Base-by-base conservation (phyloP, 2,329 filamentous ascomycete species). In the Endoconidiophora laricicola region DNA sequence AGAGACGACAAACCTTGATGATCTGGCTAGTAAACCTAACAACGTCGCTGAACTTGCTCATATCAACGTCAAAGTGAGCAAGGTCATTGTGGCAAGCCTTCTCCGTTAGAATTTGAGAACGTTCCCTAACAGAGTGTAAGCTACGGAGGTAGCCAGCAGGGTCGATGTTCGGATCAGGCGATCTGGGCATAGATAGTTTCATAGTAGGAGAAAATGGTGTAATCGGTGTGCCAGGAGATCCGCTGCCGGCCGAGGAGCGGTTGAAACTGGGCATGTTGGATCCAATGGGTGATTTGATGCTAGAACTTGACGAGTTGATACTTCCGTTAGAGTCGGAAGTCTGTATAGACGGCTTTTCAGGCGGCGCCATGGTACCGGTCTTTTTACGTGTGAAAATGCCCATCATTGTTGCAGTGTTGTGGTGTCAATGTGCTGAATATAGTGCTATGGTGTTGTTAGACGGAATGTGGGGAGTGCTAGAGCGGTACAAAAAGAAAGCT, bases 81-180 rank as follows among this genome's bases (percentile, higher is more conserved):
- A 94, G 73, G 57, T 83, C 72, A 60, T 94, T 86, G 56, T 71
- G 73, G 59, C 83, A 72, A 7, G 87, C 86, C 68, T 83, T 88
- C 55, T 84, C 76, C 54, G 85, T 73, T 48, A 94, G 72, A 56
- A 90, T 68, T 58, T 69, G 76, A 60, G 77, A 82, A 55, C 87
- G 71, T 59, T 95, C 86, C 55, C 91, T 76, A 23, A 98, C 86
- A 24, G 91, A 79, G 59, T 86, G 79, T 60, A 96, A 78, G 66
- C 87, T 95, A 61, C 85, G 79, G 59, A 98, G 75, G 65, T 96
- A 96, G 54, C 81, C 88, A 22, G 83, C 86, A 18, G 90, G 88
- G 62, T 96, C 86, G 57, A 90, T 72, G 55, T 81, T 74, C 59
- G 90, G 88, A 65, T 96, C 88, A 24, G 90, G 88, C 14, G 87